Evolutionary conservation across 495 filamentous ascomycete genomes (phyloP), one percentile per base, ranked within the genome.

Genomic region (Patellaria atrata): DNA sequence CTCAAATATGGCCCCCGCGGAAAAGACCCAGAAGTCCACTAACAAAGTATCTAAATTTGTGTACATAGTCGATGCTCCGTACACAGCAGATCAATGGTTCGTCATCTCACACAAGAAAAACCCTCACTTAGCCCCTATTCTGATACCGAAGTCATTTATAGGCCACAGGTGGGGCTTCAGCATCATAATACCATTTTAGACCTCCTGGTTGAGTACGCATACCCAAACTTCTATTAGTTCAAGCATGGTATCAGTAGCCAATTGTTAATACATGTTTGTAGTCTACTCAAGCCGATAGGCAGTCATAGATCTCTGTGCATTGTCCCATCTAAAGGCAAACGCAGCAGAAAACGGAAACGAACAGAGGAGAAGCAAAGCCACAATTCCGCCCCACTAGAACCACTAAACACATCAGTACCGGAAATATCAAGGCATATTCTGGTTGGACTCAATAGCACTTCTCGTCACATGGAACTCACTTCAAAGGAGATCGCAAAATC

Each of bases 391-490:
- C 31, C 31, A 3, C 19, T 35, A 35, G 13, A 22, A 27, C 28
- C 9, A 54, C 62, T 23, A 58, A 66, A n/a, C n/a, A n/a, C 45
- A 14, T 42, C 41, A 15, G 35, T 38, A 15, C 71, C 70, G 13
- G 63, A 66, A 17, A 13, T 77, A 7, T 44, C 55, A n/a, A 43
- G 54, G 6, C 59, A 66, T 42, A 35, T 80, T 24, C 66, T 71
- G 4, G 49, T 79, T 23, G 75, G 77, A 13, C 56, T 80, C 30
- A 63, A 71, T 38, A 54, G 51, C 30, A 63, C 75, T 28, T 71
- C 64, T 10, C 61, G 65, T n/a, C 56, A 52, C 35, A 60, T 82
- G 1, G 63, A 73, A 40, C 28, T 38, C 13, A n/a, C n/a, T n/a
- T n/a, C n/a, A n/a, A n/a, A n/a, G n/a, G n/a, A n/a, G n/a, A n/a